phyloP scores from a whole-genome alignment of 2,329 filamentous ascomycete species.

The Colletotrichum navitas region DNA sequence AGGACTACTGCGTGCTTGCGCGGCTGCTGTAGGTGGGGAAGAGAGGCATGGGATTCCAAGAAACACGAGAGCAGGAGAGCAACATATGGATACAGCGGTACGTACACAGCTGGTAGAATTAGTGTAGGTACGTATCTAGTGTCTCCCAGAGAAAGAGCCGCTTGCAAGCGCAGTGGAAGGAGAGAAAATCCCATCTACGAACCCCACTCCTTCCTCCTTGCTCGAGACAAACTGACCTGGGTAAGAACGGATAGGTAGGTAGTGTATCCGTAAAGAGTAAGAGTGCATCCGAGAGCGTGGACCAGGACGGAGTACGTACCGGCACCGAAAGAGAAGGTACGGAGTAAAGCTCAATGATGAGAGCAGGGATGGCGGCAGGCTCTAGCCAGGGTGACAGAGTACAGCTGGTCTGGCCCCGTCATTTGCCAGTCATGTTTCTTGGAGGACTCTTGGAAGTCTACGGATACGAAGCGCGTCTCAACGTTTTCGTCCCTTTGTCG shows the following conservation, averaged over 20 bases:
- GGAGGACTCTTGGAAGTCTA: background rate
- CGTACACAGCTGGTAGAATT: background rate
- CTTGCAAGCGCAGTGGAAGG: constrained; percentile 3
- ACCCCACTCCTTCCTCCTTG: background rate
- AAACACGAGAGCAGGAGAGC: background rate
- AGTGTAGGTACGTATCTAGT: too few relatives aligned
- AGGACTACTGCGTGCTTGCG: too few relatives aligned
- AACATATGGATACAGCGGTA: background rate
- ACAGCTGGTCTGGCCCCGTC: background rate
- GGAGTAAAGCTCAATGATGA: background rate
- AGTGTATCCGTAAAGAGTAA: too few relatives aligned
- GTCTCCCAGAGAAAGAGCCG: constrained; percentile 23
- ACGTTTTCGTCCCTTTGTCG: too few relatives aligned
- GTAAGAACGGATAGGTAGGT: background rate
- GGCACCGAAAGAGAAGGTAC: background rate
- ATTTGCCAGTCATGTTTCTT: constrained; percentile 10
- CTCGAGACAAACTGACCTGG: background rate
- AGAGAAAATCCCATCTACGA: background rate
- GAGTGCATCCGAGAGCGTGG: too few relatives aligned
- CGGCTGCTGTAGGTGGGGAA: background rate
- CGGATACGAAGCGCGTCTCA: too few relatives aligned
- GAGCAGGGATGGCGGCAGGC: constrained; percentile 2
- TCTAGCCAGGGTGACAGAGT: constrained; percentile 3
- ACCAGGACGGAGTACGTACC: background rate
- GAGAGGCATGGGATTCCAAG: background rate